These are phyloP conservation scores for Poa pratensis DNA, from an alignment of 176 grass and related monocot species.

Conservation along the genomic window DNA sequence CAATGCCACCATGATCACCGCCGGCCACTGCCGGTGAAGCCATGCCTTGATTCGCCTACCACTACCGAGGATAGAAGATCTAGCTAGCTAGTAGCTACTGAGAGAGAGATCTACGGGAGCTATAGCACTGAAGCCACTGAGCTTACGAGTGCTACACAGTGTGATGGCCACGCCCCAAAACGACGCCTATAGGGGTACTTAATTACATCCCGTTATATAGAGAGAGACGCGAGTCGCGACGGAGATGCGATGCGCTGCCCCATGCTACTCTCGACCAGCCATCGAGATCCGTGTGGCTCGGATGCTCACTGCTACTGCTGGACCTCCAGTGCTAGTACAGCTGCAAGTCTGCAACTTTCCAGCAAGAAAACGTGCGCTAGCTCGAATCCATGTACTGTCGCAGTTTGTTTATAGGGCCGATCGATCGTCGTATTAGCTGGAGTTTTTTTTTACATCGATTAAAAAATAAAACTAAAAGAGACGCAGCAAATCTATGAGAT, in stretches of 20 bases:
- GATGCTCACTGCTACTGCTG: background rate
- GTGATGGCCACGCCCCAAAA: too few species aligned
- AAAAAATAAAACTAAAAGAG: too few species aligned
- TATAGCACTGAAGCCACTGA: background rate
- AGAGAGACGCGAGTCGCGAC: background rate
- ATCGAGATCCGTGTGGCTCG: background rate
- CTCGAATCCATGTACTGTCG: background rate
- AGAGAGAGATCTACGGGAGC: background rate
- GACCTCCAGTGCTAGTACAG: background rate
- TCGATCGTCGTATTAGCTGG: background rate
- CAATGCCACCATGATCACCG: background rate
- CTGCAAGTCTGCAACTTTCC: background rate
- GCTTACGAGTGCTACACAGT: background rate
- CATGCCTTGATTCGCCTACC: slow-evolving; percentile 3
- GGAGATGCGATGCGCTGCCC: background rate
- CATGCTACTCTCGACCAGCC: background rate
- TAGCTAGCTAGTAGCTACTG: background rate
- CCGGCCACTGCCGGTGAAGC: background rate
- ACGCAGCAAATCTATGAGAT: too few species aligned
- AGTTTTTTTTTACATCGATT: background rate
- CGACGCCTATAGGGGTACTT: background rate
- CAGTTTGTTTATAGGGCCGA: background rate
- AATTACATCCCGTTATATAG: background rate
- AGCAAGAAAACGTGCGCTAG: background rate
- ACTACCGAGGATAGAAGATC: background rate